Conservation (phyloP, 2,329 filamentous ascomycete species). For the Colletotrichum sp. region DNA sequence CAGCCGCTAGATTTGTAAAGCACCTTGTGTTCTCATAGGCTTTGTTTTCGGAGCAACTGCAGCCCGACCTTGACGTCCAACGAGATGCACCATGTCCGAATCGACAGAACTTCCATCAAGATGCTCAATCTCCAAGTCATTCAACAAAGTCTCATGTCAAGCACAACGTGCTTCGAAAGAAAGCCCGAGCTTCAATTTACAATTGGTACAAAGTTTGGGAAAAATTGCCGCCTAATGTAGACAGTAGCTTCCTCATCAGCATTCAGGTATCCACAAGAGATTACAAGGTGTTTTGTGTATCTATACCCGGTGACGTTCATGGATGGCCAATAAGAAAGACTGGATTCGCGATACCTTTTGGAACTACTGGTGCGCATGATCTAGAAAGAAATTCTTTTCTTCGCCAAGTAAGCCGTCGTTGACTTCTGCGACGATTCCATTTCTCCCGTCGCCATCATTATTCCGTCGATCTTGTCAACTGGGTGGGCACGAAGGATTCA, state of each 20-base stretch:
- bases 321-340: background rate
- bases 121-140: background rate
- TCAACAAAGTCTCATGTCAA: background rate
- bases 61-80: background rate
- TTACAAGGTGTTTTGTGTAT: background rate
- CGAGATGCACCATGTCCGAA: background rate
- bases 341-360: background rate
- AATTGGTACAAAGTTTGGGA: background rate
- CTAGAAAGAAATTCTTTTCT: background rate
- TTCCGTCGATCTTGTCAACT: background rate
- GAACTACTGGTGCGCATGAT: background rate
- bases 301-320: background rate
- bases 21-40: background rate
- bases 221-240: background rate
- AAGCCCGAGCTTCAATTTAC: background rate
- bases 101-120: background rate
- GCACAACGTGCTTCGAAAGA: background rate
- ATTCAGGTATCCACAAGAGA: background rate
- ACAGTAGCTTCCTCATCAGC: background rate
- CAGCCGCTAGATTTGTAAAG: background rate
- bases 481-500: background rate
- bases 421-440: background rate
- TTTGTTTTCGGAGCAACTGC: background rate
- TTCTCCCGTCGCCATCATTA: background rate
- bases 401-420: background rate